phyloP scores from a whole-genome alignment of 179 eudicot species.

The Beta macrorhiza region DNA sequence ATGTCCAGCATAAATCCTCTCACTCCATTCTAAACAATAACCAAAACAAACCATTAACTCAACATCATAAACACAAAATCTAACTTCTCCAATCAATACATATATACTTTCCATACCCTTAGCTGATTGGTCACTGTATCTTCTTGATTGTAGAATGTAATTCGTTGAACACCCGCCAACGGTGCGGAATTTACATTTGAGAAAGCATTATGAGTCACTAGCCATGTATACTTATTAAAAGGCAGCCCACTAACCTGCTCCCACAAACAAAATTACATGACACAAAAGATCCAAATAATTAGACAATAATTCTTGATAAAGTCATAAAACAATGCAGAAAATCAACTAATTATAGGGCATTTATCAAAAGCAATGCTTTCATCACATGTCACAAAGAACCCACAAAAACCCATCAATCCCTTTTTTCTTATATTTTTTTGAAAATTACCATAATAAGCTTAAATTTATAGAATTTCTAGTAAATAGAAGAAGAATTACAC shows the following conservation, averaged over 20 bases:
- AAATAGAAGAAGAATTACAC: slow-evolving; percentile 13
- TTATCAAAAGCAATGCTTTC: not conserved
- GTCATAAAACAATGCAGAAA: not conserved
- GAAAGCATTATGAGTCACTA: slow-evolving; percentile 90
- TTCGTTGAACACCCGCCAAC: slow-evolving; percentile 72
- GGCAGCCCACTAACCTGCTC: slow-evolving; percentile 78
- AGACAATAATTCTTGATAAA: slow-evolving; percentile 5
- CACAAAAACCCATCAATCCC: slow-evolving; percentile 16
- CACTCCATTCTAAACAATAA: slow-evolving; percentile 78
- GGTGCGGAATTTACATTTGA: slow-evolving; percentile 88
- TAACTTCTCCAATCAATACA: not conserved
- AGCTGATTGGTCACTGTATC: slow-evolving; percentile 91
- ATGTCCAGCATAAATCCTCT: slow-evolving; percentile 98
- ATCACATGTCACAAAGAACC: not conserved
- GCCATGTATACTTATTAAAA: slow-evolving; percentile 94
- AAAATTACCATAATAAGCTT: not conserved
- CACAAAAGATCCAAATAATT: slow-evolving; percentile 15
- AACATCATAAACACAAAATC: not conserved
- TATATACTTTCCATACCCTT: slow-evolving; percentile 42
- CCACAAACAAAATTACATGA: slow-evolving; percentile 27
- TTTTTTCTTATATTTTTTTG: not conserved
- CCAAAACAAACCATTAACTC: slow-evolving; percentile 21
- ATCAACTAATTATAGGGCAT: slow-evolving; percentile 4
- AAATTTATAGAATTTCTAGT: not conserved
- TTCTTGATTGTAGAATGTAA: slow-evolving; percentile 96